Percentiles rank a stretch among this genome's conserved stretches.
Conservation (phyloP, 2,329 filamentous ascomycete genomes). For the Periglandula ipomoeae region DNA sequence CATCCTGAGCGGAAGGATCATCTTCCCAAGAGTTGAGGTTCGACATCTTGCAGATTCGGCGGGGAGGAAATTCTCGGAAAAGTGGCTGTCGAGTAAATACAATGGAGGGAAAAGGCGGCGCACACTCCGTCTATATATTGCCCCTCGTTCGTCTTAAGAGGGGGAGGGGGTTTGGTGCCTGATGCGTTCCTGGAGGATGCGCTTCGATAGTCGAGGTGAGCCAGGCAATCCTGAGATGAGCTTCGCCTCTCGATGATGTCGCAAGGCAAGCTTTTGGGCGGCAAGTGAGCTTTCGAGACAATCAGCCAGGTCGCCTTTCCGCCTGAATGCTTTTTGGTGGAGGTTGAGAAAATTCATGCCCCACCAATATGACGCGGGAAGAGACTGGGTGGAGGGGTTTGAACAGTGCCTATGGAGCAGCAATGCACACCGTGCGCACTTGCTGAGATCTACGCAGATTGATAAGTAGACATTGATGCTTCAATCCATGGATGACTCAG, state of each 20-base stretch:
- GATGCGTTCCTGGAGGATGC: neutral
- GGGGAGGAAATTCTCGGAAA: neutral
- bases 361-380: conserved; percentile 28
- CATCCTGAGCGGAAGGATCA: conserved; percentile 68
- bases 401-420: neutral
- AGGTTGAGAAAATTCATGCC: conserved; percentile 31
- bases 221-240: neutral
- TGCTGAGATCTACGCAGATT: neutral
- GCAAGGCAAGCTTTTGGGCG: conserved; percentile 4
- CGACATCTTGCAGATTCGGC: conserved; percentile 51
- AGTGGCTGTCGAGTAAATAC: neutral
- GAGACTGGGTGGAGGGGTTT: conserved; percentile 15
- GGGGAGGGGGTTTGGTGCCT: neutral
- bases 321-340: conserved; percentile 12
- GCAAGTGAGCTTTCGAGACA: conserved; percentile 1
- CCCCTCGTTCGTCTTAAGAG: conserved; percentile 3
- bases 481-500: too few relatives aligned
- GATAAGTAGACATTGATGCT: too few relatives aligned
- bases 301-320: conserved; percentile 6
- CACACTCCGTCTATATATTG: neutral
- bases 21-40: conserved; percentile 95
- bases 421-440: conserved; percentile 2
- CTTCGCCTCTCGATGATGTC: neutral
- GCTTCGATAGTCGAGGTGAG: neutral
- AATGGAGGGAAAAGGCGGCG: neutral